Conservation (phyloP, 176 grass and related monocot species). For the Bromus sterilis region DNA sequence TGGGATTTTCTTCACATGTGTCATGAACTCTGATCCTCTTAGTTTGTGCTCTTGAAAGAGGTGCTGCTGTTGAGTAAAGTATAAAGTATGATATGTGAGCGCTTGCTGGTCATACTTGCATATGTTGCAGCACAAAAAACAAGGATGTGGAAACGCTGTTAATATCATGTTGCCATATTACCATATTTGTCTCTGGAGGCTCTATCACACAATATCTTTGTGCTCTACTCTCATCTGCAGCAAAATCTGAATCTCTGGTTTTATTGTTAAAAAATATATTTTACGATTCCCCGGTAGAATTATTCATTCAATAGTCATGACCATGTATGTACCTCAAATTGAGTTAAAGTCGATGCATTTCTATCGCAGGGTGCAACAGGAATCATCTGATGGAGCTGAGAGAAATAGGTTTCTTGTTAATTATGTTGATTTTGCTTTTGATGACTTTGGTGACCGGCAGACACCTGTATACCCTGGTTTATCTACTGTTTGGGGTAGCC, state of each 20-base stretch:
- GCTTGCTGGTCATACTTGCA: conserved; percentile 1
- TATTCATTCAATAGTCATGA: not conserved
- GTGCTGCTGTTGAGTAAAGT: not conserved
- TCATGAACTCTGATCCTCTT: conserved; percentile 8
- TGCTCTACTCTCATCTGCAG: not conserved
- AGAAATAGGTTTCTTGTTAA: conserved; percentile 95
- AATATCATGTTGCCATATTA: not conserved
- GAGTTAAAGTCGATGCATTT: conserved; percentile 18
- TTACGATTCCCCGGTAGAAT: not conserved
- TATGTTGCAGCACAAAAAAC: conserved; percentile 6
- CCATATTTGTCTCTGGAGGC: conserved; percentile 4
- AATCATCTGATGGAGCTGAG: conserved; percentile 93
- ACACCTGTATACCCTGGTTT: conserved; percentile 93
- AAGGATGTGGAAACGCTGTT: not conserved
- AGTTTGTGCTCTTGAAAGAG: not conserved
- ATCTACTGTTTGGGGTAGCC: conserved; percentile 97
- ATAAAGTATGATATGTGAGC: not conserved
- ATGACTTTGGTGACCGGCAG: conserved; percentile 86
- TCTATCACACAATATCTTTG: not conserved
- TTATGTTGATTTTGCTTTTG: conserved; percentile 96
- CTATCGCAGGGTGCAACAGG: conserved; percentile 82
- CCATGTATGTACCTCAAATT: not conserved
- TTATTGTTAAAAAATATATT: not conserved
- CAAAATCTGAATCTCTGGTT: not conserved
- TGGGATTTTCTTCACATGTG: not conserved